Evolutionary conservation across 768 basidiomycete genomes (phyloP).

Genomic region (Myochromella boudieri): DNA sequence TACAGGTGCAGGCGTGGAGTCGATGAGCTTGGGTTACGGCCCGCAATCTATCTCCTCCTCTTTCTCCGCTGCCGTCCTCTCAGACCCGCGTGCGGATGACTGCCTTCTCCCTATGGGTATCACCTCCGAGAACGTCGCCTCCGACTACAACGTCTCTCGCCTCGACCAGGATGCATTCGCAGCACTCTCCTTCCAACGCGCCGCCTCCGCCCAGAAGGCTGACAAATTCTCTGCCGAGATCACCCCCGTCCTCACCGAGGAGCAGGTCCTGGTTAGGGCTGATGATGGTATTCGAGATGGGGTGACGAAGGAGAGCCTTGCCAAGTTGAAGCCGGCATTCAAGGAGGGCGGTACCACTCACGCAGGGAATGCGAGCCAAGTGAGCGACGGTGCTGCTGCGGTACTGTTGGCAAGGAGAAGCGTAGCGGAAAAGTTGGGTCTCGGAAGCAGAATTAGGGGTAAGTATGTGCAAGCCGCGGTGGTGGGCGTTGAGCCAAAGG

Average conservation of each 20-base stretch:
- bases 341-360: slow-evolving; percentile 73
- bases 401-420: slow-evolving; percentile 82
- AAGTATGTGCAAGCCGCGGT: slow-evolving; percentile 74
- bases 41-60: slow-evolving; percentile 48
- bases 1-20: slow-evolving; percentile 83
- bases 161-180: slow-evolving; percentile 81
- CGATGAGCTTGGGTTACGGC: slow-evolving; percentile 83
- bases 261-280: slow-evolving; percentile 69
- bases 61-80: slow-evolving; percentile 66
- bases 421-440: slow-evolving; percentile 76
- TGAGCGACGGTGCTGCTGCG: slow-evolving; percentile 92
- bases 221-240: slow-evolving; percentile 87
- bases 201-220: slow-evolving; percentile 75
- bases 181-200: slow-evolving; percentile 82
- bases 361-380: slow-evolving; percentile 85
- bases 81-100: slow-evolving; percentile 72
- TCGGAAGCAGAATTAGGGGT: slow-evolving; percentile 83
- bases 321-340: slow-evolving; percentile 89
- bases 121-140: slow-evolving; percentile 93
- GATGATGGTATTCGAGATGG: slow-evolving; percentile 90
- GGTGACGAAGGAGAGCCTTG: slow-evolving; percentile 74
- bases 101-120: slow-evolving; percentile 91
- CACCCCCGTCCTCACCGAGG: slow-evolving; percentile 80
- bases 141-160: slow-evolving; percentile 74
- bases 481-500: slow-evolving; percentile 83